Evolutionary conservation across 2,329 filamentous ascomycete genomes (phyloP).

Genomic region (Colletotrichum lentis): DNA sequence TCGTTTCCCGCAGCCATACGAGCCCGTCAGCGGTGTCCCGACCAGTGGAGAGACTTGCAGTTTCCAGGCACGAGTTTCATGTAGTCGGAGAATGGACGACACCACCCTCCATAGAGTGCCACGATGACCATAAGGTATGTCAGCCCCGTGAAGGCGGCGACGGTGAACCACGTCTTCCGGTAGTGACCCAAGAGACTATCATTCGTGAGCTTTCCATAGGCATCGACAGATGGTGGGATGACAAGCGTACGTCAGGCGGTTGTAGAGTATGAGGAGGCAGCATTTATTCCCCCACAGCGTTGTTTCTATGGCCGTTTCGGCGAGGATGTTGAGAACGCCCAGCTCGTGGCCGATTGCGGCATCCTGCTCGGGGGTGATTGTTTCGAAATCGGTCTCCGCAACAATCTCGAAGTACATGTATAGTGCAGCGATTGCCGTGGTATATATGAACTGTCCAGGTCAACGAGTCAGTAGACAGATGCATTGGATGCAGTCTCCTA

Average conservation of each 20-base stretch:
- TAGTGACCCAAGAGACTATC: constrained; percentile 24
- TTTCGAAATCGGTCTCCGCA: background rate
- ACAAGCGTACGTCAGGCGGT: constrained; percentile 23
- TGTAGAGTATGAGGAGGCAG: constrained; percentile 30
- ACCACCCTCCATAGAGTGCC: constrained; percentile 33
- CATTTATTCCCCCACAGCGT: constrained; percentile 36
- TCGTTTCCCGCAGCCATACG: no score
- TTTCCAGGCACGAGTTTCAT: constrained; percentile 22
- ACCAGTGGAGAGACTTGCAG: background rate
- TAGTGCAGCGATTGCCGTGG: background rate
- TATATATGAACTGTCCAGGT: constrained; percentile 12
- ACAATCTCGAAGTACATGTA: constrained; percentile 26
- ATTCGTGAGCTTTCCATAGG: constrained; percentile 1
- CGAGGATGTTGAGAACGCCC: constrained; percentile 26
- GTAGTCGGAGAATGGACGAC: constrained; percentile 32
- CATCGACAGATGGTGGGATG: background rate
- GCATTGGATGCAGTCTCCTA: no score
- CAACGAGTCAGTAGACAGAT: background rate
- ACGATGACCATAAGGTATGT: constrained; percentile 30
- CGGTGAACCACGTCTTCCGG: constrained; percentile 12
- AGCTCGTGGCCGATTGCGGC: constrained; percentile 13
- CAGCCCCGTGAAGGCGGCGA: constrained; percentile 14
- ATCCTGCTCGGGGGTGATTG: constrained; percentile 10
- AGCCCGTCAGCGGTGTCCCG: background rate
- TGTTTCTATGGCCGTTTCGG: constrained; percentile 33